Base-by-base conservation (phyloP, 805 yeast genomes). In the Cyberlindnera japonica region DNA sequence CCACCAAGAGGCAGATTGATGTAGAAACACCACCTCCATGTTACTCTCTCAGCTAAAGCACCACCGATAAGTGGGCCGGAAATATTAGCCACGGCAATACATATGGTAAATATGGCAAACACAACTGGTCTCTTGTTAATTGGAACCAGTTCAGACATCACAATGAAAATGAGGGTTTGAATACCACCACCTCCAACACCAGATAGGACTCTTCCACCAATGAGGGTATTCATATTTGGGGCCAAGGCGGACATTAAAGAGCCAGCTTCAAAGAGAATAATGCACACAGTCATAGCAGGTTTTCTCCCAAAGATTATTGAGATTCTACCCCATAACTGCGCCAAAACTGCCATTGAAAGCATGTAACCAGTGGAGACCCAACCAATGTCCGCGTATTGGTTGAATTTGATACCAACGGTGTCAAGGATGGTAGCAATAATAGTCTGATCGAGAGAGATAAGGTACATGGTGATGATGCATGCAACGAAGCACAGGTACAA, bases 1-100 rank as follows among this genome's bases (percentile, higher is more conserved):
- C 82, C 87, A 14, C 85, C 84, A 25, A 81, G 59, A 3, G 88
- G 86, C 26, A 83, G 57, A 57, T 82, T 83, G 47, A 83, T 68
- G 60, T 77, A 83, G 55, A 81, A 83, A 51, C 86, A 77, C 88
- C 89, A 82, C 51, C 90, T 67, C 89, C 90, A 83, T 16, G 76
- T 62, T 5, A 71, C 77, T 36, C 72, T 62, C 3, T 75, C 61
- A 1, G 84, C 69, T 40, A 83, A 74, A 0, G 79, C 81, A 26
- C 88, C 88, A 10, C 88, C 88, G 20, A 82, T 55, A 27, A 79
- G 61, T 0, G 89, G 89, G 2, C 88, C 89, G 13, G 69, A 48
- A 4, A 76, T 77, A 11, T 75, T 65, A 0, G 81, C 71, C 2
- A 74, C 58, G 0, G 75, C 71, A 49, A 70, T 76, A 5, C 61